Conservation (phyloP, 805 yeast species). For the Metschnikowia lochheadii region DNA sequence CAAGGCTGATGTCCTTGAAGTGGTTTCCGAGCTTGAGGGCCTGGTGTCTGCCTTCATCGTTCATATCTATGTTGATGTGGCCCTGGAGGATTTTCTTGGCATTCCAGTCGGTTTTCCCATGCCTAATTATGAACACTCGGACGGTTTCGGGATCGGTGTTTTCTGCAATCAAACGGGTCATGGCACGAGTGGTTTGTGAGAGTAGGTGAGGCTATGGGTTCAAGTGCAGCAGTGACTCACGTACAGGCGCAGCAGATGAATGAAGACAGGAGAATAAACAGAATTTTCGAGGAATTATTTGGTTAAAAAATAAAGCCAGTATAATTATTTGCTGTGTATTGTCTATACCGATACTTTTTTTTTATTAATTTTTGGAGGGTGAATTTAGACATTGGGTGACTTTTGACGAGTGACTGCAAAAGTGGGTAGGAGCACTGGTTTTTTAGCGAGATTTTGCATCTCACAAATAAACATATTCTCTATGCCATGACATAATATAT, state of each 20-base stretch:
- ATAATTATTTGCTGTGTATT: too few relatives aligned
- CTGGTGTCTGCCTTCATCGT: constrained; percentile 58
- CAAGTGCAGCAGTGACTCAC: not conserved
- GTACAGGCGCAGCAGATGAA: not conserved
- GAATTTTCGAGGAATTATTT: not conserved
- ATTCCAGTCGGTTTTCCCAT: constrained; percentile 81
- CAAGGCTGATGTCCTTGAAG: constrained; percentile 38
- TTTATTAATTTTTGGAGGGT: too few relatives aligned
- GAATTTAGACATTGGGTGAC: too few relatives aligned
- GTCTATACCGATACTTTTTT: too few relatives aligned
- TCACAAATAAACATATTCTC: too few relatives aligned
- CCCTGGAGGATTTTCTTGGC: constrained; percentile 71
- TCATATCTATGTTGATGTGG: constrained; percentile 62
- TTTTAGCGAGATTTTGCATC: too few relatives aligned
- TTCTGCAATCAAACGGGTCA: constrained; percentile 20
- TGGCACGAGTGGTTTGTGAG: constrained; percentile 1
- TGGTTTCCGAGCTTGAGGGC: constrained; percentile 51
- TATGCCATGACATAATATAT: too few relatives aligned
- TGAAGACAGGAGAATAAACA: not conserved
- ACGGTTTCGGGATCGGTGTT: constrained; percentile 36
- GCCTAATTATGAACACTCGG: constrained; percentile 65
- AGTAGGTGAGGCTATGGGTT: not conserved
- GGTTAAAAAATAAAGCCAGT: not conserved
- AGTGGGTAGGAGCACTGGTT: not conserved
- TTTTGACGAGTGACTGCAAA: not conserved